A percentile compares a stretch with the other conserved stretches of the same genome.
phyloP scores from a whole-genome alignment of 306 rosid species.

The Cicer pinnatifidum region DNA sequence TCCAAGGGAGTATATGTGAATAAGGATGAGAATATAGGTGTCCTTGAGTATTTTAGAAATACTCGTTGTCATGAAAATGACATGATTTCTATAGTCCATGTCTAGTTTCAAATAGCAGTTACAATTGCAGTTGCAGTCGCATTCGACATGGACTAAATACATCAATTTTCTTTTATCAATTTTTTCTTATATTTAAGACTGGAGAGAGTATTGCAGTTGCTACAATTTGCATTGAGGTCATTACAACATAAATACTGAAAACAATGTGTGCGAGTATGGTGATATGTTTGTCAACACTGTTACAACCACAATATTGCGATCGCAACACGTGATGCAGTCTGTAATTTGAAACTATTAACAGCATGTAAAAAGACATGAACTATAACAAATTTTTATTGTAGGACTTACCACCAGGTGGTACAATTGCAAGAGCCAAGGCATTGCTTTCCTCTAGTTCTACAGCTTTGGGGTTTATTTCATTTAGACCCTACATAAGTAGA shows the following conservation, averaged over 20 bases:
- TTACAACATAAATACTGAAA: neutral
- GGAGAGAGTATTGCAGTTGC: neutral
- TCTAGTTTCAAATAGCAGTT: too few species aligned
- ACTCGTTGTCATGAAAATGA: neutral
- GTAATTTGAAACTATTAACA: neutral
- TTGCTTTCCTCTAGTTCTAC: slow-evolving; percentile 75
- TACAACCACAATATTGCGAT: neutral
- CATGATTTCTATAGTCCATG: slow-evolving; percentile 29
- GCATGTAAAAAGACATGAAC: neutral
- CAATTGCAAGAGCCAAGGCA: slow-evolving; percentile 92
- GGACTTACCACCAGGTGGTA: slow-evolving; percentile 77
- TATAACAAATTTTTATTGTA: slow-evolving; percentile 14
- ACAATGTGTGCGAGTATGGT: too few species aligned
- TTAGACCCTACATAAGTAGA: slow-evolving; percentile 64
- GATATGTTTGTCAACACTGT: neutral
- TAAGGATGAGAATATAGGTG: neutral
- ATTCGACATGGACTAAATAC: too few species aligned
- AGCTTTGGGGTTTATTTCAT: slow-evolving; percentile 71
- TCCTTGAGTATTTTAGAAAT: too few species aligned
- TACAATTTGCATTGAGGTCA: neutral
- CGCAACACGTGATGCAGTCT: neutral
- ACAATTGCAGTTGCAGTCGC: neutral
- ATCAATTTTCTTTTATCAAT: too few species aligned
- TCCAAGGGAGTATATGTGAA: neutral
- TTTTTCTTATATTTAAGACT: too few species aligned